phyloP scores from a whole-genome alignment of 768 basidiomycete species.

The Mycena galopus region DNA sequence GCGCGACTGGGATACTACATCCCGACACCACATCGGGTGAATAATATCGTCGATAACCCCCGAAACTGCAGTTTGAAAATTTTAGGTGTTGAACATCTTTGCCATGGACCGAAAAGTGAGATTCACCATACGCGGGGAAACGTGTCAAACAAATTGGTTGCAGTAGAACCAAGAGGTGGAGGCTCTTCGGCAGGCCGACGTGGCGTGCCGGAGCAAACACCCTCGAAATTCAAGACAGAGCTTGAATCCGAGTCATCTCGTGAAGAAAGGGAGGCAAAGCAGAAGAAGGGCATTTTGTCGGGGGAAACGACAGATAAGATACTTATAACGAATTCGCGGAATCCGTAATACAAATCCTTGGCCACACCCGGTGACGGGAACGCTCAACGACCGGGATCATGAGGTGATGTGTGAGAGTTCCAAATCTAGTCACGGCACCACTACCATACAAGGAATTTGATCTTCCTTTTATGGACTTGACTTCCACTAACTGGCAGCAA shows the following conservation, averaged over 20 bases:
- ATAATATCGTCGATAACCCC: conserved; percentile 34
- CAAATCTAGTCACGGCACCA: background rate
- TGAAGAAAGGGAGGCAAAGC: background rate
- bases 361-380: conserved; percentile 8
- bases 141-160: conserved; percentile 31
- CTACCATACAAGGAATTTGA: background rate
- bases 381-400: background rate
- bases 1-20: background rate
- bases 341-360: background rate
- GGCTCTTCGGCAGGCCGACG: conserved; percentile 18
- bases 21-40: background rate
- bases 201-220: background rate
- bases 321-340: conserved; percentile 14
- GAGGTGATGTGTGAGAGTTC: background rate
- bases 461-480: background rate
- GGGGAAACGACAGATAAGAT: conserved; percentile 7
- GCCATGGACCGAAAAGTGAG: background rate
- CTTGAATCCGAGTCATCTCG: conserved; percentile 2
- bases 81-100: background rate
- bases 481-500: background rate
- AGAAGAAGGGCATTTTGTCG: conserved; percentile 15
- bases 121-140: conserved; percentile 30
- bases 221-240: conserved; percentile 14
- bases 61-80: background rate
- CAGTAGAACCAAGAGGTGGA: conserved; percentile 11